These are phyloP conservation scores for Syzygium grande DNA, from an alignment of 345 rosid genomes.

Conservation along the genomic window DNA sequence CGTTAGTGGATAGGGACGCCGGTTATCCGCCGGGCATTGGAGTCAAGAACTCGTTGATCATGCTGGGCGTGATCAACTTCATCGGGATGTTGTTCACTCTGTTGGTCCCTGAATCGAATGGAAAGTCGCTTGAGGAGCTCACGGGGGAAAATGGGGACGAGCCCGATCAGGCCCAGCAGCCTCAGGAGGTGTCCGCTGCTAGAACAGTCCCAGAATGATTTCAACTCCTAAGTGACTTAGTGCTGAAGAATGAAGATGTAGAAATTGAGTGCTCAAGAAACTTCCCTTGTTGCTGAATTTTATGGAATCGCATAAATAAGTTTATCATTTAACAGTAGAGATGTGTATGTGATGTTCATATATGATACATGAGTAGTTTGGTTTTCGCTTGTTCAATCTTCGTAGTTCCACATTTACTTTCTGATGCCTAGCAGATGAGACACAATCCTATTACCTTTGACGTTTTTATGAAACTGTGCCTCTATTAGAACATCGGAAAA, in stretches of 20 bases:
- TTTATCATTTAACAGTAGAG: background rate
- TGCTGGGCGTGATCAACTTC: conserved; percentile 36
- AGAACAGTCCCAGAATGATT: background rate
- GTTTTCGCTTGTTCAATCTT: background rate
- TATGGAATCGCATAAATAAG: background rate
- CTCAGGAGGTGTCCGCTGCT: background rate
- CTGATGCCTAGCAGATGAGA: background rate
- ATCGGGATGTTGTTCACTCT: conserved; percentile 43
- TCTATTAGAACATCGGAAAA: background rate
- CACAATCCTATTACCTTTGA: background rate
- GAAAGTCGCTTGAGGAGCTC: conserved; percentile 49
- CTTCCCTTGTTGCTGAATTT: background rate
- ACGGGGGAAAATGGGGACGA: conserved; percentile 43
- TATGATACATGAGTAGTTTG: background rate
- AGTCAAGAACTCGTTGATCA: conserved; percentile 23
- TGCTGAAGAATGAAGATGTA: background rate
- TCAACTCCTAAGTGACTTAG: background rate
- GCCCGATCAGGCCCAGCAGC: background rate
- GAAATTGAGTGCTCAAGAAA: background rate
- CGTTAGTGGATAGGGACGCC: background rate
- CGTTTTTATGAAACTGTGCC: background rate
- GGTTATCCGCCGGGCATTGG: conserved; percentile 61
- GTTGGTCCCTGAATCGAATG: conserved; percentile 52
- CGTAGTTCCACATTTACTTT: background rate
- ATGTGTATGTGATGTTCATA: background rate